phyloP scores from a whole-genome alignment of 371 early-diverging fungal genomes.

The Rhizomucor pusillus region DNA sequence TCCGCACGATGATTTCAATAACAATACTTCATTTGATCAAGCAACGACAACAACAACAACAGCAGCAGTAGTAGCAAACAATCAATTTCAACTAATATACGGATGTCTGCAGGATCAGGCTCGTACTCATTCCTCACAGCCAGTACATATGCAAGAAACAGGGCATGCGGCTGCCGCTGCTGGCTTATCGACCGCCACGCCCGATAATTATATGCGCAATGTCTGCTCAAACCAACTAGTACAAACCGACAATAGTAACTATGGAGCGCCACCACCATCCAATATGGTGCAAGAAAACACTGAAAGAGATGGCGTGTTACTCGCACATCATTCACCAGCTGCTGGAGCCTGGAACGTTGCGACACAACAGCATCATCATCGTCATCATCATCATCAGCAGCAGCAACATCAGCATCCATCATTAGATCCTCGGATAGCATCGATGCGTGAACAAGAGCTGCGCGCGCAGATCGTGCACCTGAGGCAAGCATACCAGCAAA shows the following conservation, averaged over 20 bases:
- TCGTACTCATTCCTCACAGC: not conserved
- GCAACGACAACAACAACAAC: conserved; percentile 7
- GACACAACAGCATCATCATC: not conserved
- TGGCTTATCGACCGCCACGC: not conserved
- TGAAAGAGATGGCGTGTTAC: not conserved
- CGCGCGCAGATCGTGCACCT: conserved; percentile 10
- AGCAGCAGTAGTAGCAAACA: not conserved
- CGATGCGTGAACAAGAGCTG: conserved; percentile 14
- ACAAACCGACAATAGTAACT: too few relatives aligned
- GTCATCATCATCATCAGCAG: conserved; percentile 1
- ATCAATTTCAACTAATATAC: conserved; percentile 6
- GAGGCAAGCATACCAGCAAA: conserved; percentile 12
- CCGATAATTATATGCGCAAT: too few relatives aligned
- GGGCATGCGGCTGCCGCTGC: not conserved
- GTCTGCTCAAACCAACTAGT: too few relatives aligned
- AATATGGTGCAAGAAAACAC: not conserved
- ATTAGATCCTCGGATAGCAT: conserved; percentile 2
- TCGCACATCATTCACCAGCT: not conserved
- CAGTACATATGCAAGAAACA: conserved; percentile 4
- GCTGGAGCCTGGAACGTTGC: too few relatives aligned
- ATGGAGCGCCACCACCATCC: not conserved
- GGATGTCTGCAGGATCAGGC: conserved; percentile 5
- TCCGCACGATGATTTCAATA: conserved; percentile 2
- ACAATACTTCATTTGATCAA: not conserved
- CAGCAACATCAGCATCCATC: conserved; percentile 4